Evolutionary conservation across 1,284 basidiomycete species (phyloP), one percentile per base, ranked within the genome.

Genomic region (Bothia castanella): DNA sequence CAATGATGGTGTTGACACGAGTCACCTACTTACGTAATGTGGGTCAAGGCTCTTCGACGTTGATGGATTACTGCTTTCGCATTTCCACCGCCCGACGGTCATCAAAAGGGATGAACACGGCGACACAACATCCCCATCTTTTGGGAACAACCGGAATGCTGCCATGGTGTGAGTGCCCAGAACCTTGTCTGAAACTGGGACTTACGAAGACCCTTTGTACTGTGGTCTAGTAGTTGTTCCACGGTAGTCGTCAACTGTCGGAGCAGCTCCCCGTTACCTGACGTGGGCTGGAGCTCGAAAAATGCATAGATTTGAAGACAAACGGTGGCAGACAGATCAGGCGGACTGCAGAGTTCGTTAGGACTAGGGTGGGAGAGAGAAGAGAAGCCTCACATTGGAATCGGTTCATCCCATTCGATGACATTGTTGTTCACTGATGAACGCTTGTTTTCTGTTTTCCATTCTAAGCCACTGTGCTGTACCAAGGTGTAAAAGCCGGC

Each of bases 221-320:
- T 51, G 31, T 20, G 23, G 7, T 55, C 35, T 13, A 58, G n/a
- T 3, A 56, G 29, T 12, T 56, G 30, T 10, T 25, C 20, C 10
- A 58, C 42, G 8, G 47, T 36, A 16, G 32, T 37, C 4, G 29
- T 12, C 6, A 42, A n/a, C 14, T 27, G 14, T 19, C 39, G 37
- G 12, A 59, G 38, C n/a, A 37, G 34, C 30, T 60, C 39, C 25
- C 56, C 58, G 2, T 29, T 12, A 21, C 58, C 56, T 12, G 60
- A 23, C 40, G 42, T 47, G 12, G 55, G 51, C 19, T 40, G 39
- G 14, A 45, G 39, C 38, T 60, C 51, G 13, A 55, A 58, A 4
- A 58, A 53, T 36, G 58, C 56, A 29, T 47, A 45, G 2, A 58
- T 16, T 3, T 2, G 13, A 17, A 58, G 4, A 29, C 10, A 17